A percentile compares a stretch with the other conserved stretches of the same genome.
Conservation (phyloP, 2,329 filamentous ascomycete genomes). For the Peltaster fructicola region DNA sequence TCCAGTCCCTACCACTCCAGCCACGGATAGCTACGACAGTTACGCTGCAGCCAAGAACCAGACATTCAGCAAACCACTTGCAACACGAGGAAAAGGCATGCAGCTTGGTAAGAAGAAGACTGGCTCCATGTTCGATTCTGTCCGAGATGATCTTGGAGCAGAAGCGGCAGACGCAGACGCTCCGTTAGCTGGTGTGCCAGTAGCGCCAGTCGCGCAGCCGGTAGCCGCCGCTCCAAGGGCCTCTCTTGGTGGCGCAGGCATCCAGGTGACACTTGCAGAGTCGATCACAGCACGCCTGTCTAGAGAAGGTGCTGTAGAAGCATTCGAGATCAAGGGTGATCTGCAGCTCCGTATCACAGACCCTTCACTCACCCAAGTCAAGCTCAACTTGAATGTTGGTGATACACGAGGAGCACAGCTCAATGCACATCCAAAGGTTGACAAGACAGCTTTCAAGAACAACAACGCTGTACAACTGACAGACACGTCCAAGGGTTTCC, state of each 20-base stretch:
- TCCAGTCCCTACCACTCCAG: conserved; percentile 62
- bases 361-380: conserved; percentile 76
- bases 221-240: conserved; percentile 43
- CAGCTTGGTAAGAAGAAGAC: conserved; percentile 96
- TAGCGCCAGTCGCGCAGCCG: conserved; percentile 31
- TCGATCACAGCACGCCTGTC: conserved; percentile 79
- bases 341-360: conserved; percentile 82
- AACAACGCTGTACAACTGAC: conserved; percentile 77
- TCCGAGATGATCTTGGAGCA: conserved; percentile 76
- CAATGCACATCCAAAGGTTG: conserved; percentile 90
- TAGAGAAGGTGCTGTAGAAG: conserved; percentile 71
- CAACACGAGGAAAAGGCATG: conserved; percentile 91
- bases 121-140: conserved; percentile 92
- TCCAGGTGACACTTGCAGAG: conserved; percentile 78
- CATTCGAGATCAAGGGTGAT: conserved; percentile 79
- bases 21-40: conserved; percentile 71
- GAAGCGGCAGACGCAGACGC: conserved; percentile 58
- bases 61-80: conserved; percentile 54
- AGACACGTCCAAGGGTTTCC: conserved; percentile 76
- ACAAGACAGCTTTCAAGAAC: conserved; percentile 70
- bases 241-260: conserved; percentile 60
- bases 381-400: conserved; percentile 60
- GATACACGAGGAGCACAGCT: conserved; percentile 76
- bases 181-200: conserved; percentile 42
- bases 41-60: conserved; percentile 99